Conservation (phyloP, 495 filamentous ascomycete genomes). For the Aspergillus mulundensis region DNA sequence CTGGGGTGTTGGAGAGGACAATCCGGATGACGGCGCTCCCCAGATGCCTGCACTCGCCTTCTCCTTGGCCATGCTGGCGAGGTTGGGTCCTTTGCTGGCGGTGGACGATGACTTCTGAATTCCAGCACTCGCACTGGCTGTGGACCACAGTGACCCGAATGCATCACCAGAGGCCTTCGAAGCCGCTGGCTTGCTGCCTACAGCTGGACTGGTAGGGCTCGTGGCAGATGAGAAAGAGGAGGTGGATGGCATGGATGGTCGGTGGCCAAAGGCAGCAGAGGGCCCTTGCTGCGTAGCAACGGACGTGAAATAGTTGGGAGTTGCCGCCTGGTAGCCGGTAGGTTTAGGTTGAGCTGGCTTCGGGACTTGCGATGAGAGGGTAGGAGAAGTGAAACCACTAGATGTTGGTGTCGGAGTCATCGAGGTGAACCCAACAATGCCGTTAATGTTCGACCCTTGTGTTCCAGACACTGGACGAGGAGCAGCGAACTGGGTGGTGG, state of each 20-base stretch:
- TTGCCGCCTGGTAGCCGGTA: conserved; percentile 67
- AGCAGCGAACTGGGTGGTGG: conserved; percentile 66
- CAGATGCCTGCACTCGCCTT: conserved; percentile 93
- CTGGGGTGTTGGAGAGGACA: conserved; percentile 26
- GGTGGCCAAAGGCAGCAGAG: conserved; percentile 24
- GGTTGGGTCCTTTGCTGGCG: conserved; percentile 63
- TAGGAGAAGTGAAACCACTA: conserved; percentile 45
- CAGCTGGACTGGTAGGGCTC: conserved; percentile 32
- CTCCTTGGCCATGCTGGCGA: conserved; percentile 92
- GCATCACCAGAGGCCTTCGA: conserved; percentile 67
- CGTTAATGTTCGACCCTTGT: conserved; percentile 72
- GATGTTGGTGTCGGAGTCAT: conserved; percentile 64
- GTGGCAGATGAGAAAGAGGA: conserved; percentile 34
- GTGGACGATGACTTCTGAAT: conserved; percentile 69
- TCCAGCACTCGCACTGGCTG: conserved; percentile 69
- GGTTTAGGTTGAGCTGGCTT: conserved; percentile 45
- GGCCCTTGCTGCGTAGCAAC: conserved; percentile 37
- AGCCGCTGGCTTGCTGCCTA: conserved; percentile 41
- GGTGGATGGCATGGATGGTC: conserved; percentile 29
- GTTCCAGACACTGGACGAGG: conserved; percentile 80
- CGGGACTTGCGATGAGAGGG: conserved; percentile 42
- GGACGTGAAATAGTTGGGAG: conserved; percentile 94
- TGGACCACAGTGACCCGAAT: conserved; percentile 81
- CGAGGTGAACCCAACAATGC: conserved; percentile 75
- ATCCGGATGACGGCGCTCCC: conserved; percentile 57